Evolutionary conservation across 2,329 filamentous ascomycete genomes (phyloP).

Genomic region (Colletotrichum tropicale): DNA sequence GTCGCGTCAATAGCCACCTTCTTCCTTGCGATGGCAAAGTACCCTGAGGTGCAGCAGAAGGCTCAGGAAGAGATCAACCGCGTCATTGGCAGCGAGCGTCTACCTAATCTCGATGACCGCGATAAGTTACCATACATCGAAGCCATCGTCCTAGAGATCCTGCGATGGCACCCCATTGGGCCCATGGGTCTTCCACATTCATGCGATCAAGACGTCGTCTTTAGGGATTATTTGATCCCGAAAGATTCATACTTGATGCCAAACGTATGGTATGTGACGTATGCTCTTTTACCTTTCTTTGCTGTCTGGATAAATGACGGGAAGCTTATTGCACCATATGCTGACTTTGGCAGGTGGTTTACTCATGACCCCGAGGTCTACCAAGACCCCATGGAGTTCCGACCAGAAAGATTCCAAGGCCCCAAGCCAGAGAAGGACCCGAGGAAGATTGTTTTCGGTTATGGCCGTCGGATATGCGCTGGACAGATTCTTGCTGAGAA

Average conservation of each 20-base stretch:
- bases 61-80: conserved; percentile 58
- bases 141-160: conserved; percentile 58
- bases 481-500: conserved; percentile 22
- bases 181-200: conserved; percentile 45
- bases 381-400: conserved; percentile 33
- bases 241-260: conserved; percentile 33
- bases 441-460: conserved; percentile 14
- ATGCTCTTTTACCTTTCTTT: conserved; percentile 42
- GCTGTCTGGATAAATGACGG: too few species aligned
- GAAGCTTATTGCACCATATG: rapidly evolving
- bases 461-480: conserved; percentile 23
- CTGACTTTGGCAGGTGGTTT: not conserved
- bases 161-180: conserved; percentile 59
- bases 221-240: not conserved
- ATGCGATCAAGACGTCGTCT: conserved; percentile 27
- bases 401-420: not conserved
- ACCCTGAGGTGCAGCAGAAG: conserved; percentile 46
- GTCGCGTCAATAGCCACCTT: conserved; percentile 40
- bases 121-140: conserved; percentile 55
- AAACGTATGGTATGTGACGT: conserved; percentile 28
- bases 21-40: conserved; percentile 50
- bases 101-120: conserved; percentile 53
- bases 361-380: conserved; percentile 71
- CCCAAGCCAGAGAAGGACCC: not conserved
- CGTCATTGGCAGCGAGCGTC: conserved; percentile 50